A percentile compares a stretch with the other conserved stretches of the same genome.
These are phyloP conservation scores for Sphagnum tenellum DNA, from an alignment of 225 moss, liverwort and hornwort species.

Conservation along the genomic window DNA sequence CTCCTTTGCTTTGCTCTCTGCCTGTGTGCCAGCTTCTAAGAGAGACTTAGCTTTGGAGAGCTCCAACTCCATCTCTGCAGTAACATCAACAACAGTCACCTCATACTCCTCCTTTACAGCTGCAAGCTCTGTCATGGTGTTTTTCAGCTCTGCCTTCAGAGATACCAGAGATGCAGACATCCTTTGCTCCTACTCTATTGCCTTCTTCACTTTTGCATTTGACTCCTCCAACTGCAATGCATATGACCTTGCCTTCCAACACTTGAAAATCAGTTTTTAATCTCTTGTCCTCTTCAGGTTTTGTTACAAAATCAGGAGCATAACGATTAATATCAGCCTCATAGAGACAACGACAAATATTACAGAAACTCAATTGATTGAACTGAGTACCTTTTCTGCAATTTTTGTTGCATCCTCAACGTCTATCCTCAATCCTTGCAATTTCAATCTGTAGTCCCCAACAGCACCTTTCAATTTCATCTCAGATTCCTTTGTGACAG, in stretches of 20 bases:
- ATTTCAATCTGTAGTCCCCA: constrained; percentile 47
- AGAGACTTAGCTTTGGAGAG: constrained; percentile 24
- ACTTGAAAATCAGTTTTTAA: not conserved
- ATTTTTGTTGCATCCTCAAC: constrained; percentile 38
- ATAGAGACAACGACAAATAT: not conserved
- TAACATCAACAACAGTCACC: constrained; percentile 31
- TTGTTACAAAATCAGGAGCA: not conserved
- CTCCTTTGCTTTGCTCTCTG: constrained; percentile 22
- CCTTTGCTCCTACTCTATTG: constrained; percentile 40
- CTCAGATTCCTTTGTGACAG: constrained; percentile 31
- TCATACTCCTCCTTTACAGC: constrained; percentile 47
- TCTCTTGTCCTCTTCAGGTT: not conserved
- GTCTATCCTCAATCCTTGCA: constrained; percentile 44
- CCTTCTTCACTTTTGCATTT: constrained; percentile 33
- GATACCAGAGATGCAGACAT: constrained; percentile 57
- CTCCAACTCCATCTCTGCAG: constrained; percentile 24
- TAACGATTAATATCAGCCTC: not conserved
- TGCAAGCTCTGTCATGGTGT: constrained; percentile 33
- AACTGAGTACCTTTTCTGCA: constrained; percentile 57
- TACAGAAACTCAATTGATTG: not conserved
- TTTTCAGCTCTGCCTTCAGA: constrained; percentile 44
- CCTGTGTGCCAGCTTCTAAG: constrained; percentile 29
- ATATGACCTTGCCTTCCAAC: constrained; percentile 36
- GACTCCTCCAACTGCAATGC: constrained; percentile 45
- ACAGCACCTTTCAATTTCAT: constrained; percentile 45